Base-by-base conservation (phyloP, 1,139 yeast species). In the Taphrina betulina region DNA sequence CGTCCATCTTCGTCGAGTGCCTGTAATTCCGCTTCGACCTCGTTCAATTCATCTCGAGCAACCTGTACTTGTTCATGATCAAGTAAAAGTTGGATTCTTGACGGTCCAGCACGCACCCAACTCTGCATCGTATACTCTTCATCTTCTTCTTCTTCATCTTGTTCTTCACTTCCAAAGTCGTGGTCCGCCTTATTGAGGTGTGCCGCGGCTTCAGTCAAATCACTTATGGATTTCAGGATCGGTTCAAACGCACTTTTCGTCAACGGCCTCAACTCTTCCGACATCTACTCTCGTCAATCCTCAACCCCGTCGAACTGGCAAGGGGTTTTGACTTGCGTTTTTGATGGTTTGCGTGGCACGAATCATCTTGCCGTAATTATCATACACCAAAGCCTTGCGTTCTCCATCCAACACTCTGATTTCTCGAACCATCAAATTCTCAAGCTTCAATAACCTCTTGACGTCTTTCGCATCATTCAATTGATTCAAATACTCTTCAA, bases 351-450 rank as follows among this genome's bases (percentile, higher is more conserved):
- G 69, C 3, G 74, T 68, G 2, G 75, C 75, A 14, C 69, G 63
- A 48, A 73, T 72, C 43, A 73, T 67, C 53, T 72, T 71, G 46
- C 70, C 67, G 63, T 73, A 74, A 60, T 73, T 73, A 61, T 73
- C 72, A 60, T 73, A 74, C 1, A 73, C 75, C 26, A 73, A 65
- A 16, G 76, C 74, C 60, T 73, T 74, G 45, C 72, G 74, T 52
- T 72, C 75, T 50, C 73, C 70, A 37, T 72, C 73, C 28, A 73
- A 64, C 3, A 69, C 66, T 23, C 69, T 63, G 28, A 71, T 65
- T 38, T 72, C 75, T 24, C 62, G 64, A 33, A 65, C 60, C 45
- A 72, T 64, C 52, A 63, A 63, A 58, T 68, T 70, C 40, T 68
- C 72, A 7, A 64, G 63, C 53, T 60, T 60, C 22, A 72, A 60